phyloP scores from a whole-genome alignment of 169 alveolate genomes.

The Cryptosporidium ubiquitum region DNA sequence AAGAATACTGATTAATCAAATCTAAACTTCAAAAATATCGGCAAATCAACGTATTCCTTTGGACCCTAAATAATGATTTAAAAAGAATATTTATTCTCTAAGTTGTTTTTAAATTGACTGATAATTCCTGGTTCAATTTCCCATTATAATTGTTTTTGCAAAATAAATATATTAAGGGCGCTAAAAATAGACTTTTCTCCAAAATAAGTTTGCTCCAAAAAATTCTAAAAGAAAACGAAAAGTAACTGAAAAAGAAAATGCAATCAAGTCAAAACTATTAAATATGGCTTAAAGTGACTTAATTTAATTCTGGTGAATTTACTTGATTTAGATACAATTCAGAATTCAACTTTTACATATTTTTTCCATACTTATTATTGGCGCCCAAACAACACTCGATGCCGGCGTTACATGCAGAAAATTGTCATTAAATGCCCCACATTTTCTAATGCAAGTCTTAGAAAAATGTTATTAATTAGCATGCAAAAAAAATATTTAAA shows the following conservation, averaged over 20 bases:
- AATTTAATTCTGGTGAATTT: no score
- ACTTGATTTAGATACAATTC: no score
- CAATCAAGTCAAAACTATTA: not conserved
- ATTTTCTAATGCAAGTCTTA: not conserved
- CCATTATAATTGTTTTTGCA: not conserved
- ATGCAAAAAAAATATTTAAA: not conserved
- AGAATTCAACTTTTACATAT: not conserved
- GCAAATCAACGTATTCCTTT: not conserved
- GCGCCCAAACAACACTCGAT: slow-evolving; percentile 40
- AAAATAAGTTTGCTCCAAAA: not conserved
- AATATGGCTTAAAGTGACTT: not conserved
- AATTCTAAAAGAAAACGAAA: no score
- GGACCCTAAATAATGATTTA: not conserved
- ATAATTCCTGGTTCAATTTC: not conserved
- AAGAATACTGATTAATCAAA: not conserved
- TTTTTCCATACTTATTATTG: not conserved
- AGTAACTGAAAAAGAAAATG: no score
- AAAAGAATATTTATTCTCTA: not conserved
- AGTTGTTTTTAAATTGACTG: not conserved
- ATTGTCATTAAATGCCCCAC: slow-evolving; percentile 55
- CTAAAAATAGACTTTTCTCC: not conserved
- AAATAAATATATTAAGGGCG: not conserved
- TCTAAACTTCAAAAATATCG: not conserved
- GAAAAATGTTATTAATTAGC: not conserved
- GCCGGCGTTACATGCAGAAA: slow-evolving; percentile 55